These are phyloP conservation scores for Cladophialophora bantiana DNA, from an alignment of 2,329 filamentous ascomycete species.

Conservation along the genomic window DNA sequence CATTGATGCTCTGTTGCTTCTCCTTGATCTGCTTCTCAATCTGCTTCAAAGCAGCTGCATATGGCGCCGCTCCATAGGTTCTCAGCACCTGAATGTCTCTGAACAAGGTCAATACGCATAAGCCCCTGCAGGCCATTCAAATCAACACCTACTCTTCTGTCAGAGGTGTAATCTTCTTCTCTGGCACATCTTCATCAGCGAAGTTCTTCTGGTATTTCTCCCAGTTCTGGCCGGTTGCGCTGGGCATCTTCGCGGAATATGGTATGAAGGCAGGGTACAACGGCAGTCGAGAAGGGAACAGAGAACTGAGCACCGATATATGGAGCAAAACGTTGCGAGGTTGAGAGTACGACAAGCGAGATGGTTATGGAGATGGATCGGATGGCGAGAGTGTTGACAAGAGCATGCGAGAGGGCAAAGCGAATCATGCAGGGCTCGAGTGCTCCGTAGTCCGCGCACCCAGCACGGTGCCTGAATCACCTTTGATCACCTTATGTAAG, in stretches of 20 bases:
- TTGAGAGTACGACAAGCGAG: neutral
- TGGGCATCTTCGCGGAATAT: constrained; percentile 70
- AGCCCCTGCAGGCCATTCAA: constrained; percentile 18
- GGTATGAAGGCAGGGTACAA: neutral
- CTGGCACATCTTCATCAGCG: constrained; percentile 93
- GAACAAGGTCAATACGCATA: constrained; percentile 44
- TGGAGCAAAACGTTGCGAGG: constrained; percentile 3
- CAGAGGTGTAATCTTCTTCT: constrained; percentile 99
- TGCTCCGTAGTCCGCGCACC: constrained; percentile 27
- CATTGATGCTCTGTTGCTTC: constrained; percentile 96
- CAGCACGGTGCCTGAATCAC: constrained; percentile 25
- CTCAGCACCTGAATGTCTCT: constrained; percentile 99
- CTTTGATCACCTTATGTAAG: constrained; percentile 7
- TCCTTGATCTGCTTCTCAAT: constrained; percentile 99
- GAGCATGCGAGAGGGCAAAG: neutral
- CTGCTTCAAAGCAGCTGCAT: constrained; percentile 91
- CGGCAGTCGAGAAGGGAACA: neutral
- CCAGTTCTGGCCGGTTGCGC: constrained; percentile 92
- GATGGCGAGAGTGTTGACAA: constrained; percentile 27
- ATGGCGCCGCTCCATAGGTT: constrained; percentile 96
- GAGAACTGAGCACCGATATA: neutral
- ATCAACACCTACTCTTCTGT: constrained; percentile 81
- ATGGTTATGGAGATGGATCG: constrained; percentile 19
- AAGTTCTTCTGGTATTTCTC: constrained; percentile 99
- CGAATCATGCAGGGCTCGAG: constrained; percentile 21